phyloP scores from a whole-genome alignment of 1,284 basidiomycete genomes.

The Moesziomyces antarcticus region DNA sequence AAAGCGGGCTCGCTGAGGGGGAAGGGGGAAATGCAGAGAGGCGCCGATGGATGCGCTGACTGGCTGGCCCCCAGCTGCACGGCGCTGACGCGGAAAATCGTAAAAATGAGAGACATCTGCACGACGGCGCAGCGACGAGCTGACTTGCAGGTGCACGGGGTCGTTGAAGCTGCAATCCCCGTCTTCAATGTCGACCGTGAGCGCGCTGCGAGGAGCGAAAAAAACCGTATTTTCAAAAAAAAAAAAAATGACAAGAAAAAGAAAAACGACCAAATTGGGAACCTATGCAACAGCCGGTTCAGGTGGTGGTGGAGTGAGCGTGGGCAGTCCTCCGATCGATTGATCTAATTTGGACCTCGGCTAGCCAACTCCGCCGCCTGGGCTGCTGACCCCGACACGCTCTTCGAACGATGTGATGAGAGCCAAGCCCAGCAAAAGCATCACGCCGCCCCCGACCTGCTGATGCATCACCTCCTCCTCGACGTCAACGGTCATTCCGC shows the following conservation, averaged over 20 bases:
- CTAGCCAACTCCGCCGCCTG: constrained; percentile 35
- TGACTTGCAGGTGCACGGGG: background rate
- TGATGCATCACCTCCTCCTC: background rate
- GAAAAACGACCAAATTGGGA: background rate
- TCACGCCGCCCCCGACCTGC: no score
- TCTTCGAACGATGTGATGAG: background rate
- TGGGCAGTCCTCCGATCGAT: background rate
- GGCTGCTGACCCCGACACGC: constrained; percentile 19
- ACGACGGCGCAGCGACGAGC: background rate
- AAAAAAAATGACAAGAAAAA: background rate
- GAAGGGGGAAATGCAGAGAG: background rate
- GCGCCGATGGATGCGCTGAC: no score
- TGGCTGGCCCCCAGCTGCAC: no score
- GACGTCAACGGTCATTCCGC: background rate
- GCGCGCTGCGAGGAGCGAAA: background rate
- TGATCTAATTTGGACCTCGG: constrained; percentile 35
- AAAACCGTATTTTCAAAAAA: background rate
- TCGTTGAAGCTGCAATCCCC: background rate
- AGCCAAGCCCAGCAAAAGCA: no score
- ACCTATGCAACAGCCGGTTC: no score
- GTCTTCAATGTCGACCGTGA: background rate
- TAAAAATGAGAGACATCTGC: background rate
- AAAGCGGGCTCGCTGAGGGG: background rate
- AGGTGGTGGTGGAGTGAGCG: background rate
- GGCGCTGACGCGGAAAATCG: background rate